These are phyloP conservation scores for Cladobotryum mycophilum DNA, from an alignment of 2,329 filamentous ascomycete species.

Conservation along the genomic window DNA sequence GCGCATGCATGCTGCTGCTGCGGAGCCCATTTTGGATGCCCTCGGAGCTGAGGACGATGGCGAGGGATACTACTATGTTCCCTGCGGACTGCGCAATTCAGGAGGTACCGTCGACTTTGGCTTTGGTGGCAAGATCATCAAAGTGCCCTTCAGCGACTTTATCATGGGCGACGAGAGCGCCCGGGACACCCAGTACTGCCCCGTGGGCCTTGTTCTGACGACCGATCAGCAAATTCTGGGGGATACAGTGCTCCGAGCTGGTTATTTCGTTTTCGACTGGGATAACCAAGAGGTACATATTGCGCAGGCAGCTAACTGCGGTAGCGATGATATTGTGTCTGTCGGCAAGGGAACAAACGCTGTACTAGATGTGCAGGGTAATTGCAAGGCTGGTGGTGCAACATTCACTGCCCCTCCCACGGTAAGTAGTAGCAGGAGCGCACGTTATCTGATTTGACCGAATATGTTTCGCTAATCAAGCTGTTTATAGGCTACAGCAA, in stretches of 20 bases:
- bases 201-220: slow-evolving; percentile 35
- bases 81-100: slow-evolving; percentile 33
- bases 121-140: slow-evolving; percentile 36
- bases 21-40: slow-evolving; percentile 35
- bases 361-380: slow-evolving; percentile 29
- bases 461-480: background rate
- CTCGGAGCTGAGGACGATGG: slow-evolving; percentile 36
- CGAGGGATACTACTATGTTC: slow-evolving; percentile 38
- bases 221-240: slow-evolving; percentile 39
- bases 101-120: slow-evolving; percentile 42
- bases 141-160: slow-evolving; percentile 42
- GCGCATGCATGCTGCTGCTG: slow-evolving; percentile 38
- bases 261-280: slow-evolving; percentile 43
- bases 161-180: slow-evolving; percentile 28
- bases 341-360: slow-evolving; percentile 27
- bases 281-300: slow-evolving; percentile 37
- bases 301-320: slow-evolving; percentile 36
- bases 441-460: background rate
- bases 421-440: slow-evolving; percentile 1
- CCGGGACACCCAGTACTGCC: slow-evolving; percentile 30
- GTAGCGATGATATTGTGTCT: slow-evolving; percentile 31
- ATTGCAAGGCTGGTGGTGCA: slow-evolving; percentile 29
- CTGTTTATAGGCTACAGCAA: slow-evolving; percentile 10
- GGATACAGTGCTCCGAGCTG: slow-evolving; percentile 36
- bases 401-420: slow-evolving; percentile 1